Conservation (phyloP, 768 basidiomycete species). For the Collybia nuda region DNA sequence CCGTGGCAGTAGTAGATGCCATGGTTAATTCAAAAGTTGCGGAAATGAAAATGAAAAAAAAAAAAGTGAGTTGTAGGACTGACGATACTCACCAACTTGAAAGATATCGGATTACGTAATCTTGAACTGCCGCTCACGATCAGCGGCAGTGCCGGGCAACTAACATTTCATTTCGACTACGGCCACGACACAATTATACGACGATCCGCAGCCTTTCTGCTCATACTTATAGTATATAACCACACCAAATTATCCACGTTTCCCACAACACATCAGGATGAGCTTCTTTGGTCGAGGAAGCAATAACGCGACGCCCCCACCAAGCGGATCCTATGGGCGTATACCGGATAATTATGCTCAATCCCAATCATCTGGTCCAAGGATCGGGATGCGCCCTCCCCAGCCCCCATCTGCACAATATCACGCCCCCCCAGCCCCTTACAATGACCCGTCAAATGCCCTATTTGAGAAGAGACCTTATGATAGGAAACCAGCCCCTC, state of each 20-base stretch:
- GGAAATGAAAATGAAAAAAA: neutral
- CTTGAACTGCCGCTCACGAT: neutral
- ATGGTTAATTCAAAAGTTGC: conserved; percentile 3
- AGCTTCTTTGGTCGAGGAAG: conserved; percentile 46
- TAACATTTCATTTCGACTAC: neutral
- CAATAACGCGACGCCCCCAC: conserved; percentile 35
- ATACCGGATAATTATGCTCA: conserved; percentile 29
- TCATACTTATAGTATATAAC: neutral
- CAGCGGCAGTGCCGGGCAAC: neutral
- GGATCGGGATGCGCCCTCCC: conserved; percentile 32
- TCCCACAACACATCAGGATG: conserved; percentile 27
- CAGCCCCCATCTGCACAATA: conserved; percentile 43
- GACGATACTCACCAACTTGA: too few species aligned
- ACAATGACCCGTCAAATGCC: conserved; percentile 51
- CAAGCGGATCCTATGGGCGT: conserved; percentile 41
- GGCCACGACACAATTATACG: neutral
- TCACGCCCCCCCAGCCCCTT: conserved; percentile 34
- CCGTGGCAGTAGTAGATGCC: neutral
- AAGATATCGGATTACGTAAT: neutral
- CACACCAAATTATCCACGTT: conserved; percentile 1
- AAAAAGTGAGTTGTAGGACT: neutral
- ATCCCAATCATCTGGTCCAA: conserved; percentile 28
- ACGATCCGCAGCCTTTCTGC: neutral
- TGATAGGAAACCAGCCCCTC: conserved; percentile 39
- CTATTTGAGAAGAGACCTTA: conserved; percentile 51